Percentiles rank a stretch among this genome's conserved stretches.
Evolutionary conservation across 2,329 filamentous ascomycete species (phyloP).

Genomic region (Verticillium tricorpus): DNA sequence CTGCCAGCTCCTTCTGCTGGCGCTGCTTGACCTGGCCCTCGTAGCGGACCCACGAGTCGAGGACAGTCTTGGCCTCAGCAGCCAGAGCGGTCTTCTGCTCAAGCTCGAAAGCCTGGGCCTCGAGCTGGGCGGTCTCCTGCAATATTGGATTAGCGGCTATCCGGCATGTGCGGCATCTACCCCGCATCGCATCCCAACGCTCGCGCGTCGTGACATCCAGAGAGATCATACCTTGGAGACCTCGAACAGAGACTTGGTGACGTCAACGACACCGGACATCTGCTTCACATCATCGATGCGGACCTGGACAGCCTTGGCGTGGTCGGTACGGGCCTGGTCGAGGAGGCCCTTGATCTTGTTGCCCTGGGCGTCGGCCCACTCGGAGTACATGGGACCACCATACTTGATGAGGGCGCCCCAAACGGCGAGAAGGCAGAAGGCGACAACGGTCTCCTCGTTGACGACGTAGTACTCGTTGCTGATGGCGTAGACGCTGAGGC

Average conservation of each 20-base stretch:
- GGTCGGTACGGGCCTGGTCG: constrained; percentile 89
- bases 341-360: constrained; percentile 93
- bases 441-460: constrained; percentile 97
- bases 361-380: constrained; percentile 87
- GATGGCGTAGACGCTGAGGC: constrained; percentile 88
- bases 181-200: neutral
- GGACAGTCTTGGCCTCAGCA: constrained; percentile 86
- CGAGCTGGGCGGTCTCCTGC: constrained; percentile 93
- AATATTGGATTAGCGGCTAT: neutral
- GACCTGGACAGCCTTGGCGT: constrained; percentile 91
- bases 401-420: constrained; percentile 92
- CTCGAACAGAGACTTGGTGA: constrained; percentile 95
- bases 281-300: constrained; percentile 94
- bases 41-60: constrained; percentile 98
- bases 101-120: constrained; percentile 93
- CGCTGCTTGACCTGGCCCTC: constrained; percentile 98
- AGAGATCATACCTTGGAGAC: constrained; percentile 82
- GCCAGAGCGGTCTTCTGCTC: constrained; percentile 94
- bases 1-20: constrained; percentile 93
- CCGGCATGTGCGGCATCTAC: neutral
- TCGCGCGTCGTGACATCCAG: neutral
- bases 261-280: constrained; percentile 88
- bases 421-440: constrained; percentile 86
- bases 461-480: constrained; percentile 99
- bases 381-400: constrained; percentile 83